These are phyloP conservation scores for Penicillium oxalicum DNA, from an alignment of 2,329 filamentous ascomycete species.

Conservation along the genomic window DNA sequence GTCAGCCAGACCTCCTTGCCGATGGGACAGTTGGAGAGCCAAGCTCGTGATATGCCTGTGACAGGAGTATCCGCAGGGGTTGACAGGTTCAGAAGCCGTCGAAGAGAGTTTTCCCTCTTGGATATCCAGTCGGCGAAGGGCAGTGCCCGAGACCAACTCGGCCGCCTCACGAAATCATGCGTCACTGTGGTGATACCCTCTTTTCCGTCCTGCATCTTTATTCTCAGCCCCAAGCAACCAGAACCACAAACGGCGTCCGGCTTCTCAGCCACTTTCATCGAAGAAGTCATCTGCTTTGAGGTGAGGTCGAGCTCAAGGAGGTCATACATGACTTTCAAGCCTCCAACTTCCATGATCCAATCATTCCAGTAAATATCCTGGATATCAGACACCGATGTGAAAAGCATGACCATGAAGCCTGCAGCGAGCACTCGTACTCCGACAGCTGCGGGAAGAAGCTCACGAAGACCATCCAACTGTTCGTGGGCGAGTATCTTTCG, in stretches of 20 bases:
- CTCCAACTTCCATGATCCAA: conserved; percentile 4
- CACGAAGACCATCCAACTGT: conserved; percentile 3
- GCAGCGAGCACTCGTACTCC: conserved; percentile 1
- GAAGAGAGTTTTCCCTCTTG: conserved; percentile 1
- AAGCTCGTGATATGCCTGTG: not conserved
- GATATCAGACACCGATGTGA: not conserved
- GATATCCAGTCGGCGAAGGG: not conserved
- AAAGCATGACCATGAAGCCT: conserved; percentile 4
- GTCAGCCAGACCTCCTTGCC: conserved; percentile 6
- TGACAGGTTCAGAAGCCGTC: not conserved
- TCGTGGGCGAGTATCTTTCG: not conserved
- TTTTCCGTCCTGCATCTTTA: conserved; percentile 1
- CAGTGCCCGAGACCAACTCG: not conserved
- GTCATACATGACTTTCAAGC: conserved; percentile 1
- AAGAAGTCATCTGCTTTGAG: not conserved
- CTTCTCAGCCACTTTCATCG: not conserved
- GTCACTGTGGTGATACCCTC: conserved; percentile 7
- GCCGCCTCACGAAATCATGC: conserved; percentile 6
- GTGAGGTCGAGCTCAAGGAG: not conserved
- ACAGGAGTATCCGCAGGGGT: not conserved
- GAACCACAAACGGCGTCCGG: not conserved
- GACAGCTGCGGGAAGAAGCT: conserved; percentile 5
- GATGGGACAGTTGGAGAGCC: conserved; percentile 2
- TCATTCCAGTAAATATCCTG: not conserved
- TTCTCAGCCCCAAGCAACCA: conserved; percentile 21